Conservation (phyloP, 1,139 yeast genomes). For the Tardiomyces blankii region DNA sequence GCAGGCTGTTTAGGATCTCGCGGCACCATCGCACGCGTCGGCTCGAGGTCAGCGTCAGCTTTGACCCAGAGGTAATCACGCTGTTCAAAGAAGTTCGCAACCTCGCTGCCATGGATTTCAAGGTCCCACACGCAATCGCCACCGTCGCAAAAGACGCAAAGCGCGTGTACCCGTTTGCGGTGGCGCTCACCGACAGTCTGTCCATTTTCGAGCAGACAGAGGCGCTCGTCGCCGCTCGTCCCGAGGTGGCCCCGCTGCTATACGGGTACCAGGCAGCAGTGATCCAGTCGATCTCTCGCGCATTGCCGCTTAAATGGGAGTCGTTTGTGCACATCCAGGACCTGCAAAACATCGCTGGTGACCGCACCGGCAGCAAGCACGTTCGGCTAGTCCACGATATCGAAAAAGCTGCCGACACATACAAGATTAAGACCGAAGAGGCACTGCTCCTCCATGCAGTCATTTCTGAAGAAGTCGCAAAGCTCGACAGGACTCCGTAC, state of each 20-base stretch:
- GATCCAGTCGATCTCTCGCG: constrained; percentile 20
- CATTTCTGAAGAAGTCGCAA: constrained; percentile 16
- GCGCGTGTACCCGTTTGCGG: constrained; percentile 48
- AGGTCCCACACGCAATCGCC: constrained; percentile 43
- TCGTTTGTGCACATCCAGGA: constrained; percentile 25
- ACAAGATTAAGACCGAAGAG: constrained; percentile 28
- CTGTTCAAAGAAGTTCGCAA: constrained; percentile 45
- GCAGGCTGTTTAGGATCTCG: constrained; percentile 26
- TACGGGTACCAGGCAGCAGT: constrained; percentile 30
- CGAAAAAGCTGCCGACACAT: constrained; percentile 29
- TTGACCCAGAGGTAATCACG: constrained; percentile 36
- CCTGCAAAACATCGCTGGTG: neutral
- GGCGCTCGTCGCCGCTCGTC: constrained; percentile 22
- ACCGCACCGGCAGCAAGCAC: constrained; percentile 29
- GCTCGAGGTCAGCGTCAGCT: constrained; percentile 32
- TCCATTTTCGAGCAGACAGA: constrained; percentile 23
- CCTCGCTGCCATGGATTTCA: constrained; percentile 42
- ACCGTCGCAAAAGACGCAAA: constrained; percentile 36
- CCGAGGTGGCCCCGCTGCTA: constrained; percentile 35
- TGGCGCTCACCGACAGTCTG: constrained; percentile 41
- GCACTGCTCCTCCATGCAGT: constrained; percentile 14
- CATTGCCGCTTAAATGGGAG: constrained; percentile 43
- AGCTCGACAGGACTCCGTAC: constrained; percentile 26
- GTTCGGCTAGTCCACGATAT: constrained; percentile 32
- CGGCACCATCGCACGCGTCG: constrained; percentile 2